Conservation (phyloP, 305 asterid species). For the Fraxinus dipetala region DNA sequence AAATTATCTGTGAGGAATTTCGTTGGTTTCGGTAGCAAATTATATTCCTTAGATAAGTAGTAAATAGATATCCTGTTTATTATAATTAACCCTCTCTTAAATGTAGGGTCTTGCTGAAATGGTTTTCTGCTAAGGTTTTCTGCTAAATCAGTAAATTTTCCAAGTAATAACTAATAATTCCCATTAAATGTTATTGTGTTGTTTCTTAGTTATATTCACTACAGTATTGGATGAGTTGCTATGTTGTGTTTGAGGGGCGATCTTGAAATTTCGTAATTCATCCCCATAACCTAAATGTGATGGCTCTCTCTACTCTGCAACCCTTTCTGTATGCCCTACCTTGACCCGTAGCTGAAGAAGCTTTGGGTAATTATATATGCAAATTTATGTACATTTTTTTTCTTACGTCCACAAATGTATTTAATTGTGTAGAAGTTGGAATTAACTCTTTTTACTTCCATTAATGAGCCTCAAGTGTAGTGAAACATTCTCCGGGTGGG, state of each 20-base stretch:
- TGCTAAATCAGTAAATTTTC: not conserved
- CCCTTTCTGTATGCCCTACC: not conserved
- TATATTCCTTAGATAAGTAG: not conserved
- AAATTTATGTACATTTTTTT: not conserved
- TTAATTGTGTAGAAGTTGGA: not conserved
- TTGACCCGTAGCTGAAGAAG: not conserved
- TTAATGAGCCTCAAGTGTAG: constrained; percentile 19
- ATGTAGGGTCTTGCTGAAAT: not conserved
- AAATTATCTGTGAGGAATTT: constrained; percentile 12
- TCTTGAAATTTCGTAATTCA: not conserved
- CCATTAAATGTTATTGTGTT: not conserved
- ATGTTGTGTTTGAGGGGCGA: not conserved
- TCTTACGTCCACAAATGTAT: not conserved
- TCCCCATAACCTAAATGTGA: not conserved
- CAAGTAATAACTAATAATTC: not conserved
- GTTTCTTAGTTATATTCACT: not conserved
- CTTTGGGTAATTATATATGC: not conserved
- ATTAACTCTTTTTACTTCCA: constrained; percentile 15
- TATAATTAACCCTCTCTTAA: not conserved
- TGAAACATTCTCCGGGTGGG: constrained; percentile 11
- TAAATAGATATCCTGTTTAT: not conserved
- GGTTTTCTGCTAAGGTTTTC: not conserved
- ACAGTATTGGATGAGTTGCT: not conserved
- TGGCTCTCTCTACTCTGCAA: not conserved
- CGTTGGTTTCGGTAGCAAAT: constrained; percentile 13